phyloP scores from a whole-genome alignment of 306 rosid species.

The Cucumis melo region DNA sequence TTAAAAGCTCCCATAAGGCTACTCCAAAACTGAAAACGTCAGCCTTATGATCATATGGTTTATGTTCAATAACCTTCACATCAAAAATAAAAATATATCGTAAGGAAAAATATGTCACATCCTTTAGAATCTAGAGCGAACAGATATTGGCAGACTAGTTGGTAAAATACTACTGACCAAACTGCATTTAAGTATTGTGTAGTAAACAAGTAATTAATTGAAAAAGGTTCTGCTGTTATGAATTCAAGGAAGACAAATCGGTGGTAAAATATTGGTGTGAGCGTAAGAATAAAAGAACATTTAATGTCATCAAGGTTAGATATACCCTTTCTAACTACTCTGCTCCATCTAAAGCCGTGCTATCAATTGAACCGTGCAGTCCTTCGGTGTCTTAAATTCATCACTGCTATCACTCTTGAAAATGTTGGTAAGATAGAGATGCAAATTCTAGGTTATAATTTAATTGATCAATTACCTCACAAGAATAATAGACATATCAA shows the following conservation, averaged over 20 bases:
- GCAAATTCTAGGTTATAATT: not conserved
- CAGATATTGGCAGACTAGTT: not conserved
- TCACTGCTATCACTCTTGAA: not conserved
- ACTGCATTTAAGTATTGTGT: not conserved
- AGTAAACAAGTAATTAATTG: not conserved
- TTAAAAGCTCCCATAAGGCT: slow-evolving; percentile 91
- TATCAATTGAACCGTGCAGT: not conserved
- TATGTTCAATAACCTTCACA: slow-evolving; percentile 93
- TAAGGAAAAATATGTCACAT: slow-evolving; percentile 2
- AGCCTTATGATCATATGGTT: slow-evolving; percentile 93
- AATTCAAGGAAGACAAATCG: not conserved
- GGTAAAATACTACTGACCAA: not conserved
- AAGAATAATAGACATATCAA: not conserved
- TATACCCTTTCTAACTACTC: slow-evolving; percentile 5
- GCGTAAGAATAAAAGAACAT: not conserved
- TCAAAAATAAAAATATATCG: not conserved
- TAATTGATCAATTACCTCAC: not conserved
- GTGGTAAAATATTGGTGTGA: not conserved
- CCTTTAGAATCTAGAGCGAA: not conserved
- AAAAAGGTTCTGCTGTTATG: not conserved
- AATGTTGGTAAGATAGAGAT: not conserved
- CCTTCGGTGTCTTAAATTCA: not conserved
- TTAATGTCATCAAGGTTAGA: not conserved
- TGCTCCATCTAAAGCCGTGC: slow-evolving; percentile 7
- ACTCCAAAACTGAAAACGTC: slow-evolving; percentile 96